Evolutionary conservation across 2,329 filamentous ascomycete species (phyloP).

Genomic region (Apiospora hydei): DNA sequence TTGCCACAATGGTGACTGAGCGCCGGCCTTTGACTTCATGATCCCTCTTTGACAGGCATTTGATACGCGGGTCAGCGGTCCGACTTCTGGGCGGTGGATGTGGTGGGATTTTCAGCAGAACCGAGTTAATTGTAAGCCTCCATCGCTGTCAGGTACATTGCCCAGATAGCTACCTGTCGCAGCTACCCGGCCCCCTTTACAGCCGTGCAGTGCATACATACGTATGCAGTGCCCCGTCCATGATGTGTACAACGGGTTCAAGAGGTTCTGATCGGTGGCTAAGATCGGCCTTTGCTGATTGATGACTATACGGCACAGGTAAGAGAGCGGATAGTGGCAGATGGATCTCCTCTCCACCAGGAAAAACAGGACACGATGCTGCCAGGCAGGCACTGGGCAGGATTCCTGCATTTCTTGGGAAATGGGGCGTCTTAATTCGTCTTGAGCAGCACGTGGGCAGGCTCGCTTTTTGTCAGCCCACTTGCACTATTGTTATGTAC

Average conservation of each 20-base stretch:
- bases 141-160: constrained; percentile 5
- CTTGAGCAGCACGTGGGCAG: constrained; percentile 1
- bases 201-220: constrained; percentile 2
- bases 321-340: constrained; percentile 4
- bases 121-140: neutral
- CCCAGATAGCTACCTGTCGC: neutral
- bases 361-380: constrained; percentile 8
- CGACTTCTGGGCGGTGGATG: neutral
- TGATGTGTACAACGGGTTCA: constrained; percentile 5
- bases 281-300: constrained; percentile 14
- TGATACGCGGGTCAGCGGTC: constrained; percentile 4
- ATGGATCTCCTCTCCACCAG: constrained; percentile 10
- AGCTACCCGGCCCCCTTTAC: neutral
- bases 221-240: neutral
- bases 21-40: constrained; percentile 1
- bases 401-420: constrained; percentile 8
- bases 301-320: neutral
- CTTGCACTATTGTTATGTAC: neutral
- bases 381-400: constrained; percentile 12
- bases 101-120: neutral
- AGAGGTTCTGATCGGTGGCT: constrained; percentile 6
- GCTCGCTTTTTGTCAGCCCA: neutral
- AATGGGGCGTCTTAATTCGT: neutral
- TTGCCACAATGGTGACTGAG: neutral
- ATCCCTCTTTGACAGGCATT: neutral